Base-by-base conservation (phyloP, 805 yeast species). In the Candida berthetii region DNA sequence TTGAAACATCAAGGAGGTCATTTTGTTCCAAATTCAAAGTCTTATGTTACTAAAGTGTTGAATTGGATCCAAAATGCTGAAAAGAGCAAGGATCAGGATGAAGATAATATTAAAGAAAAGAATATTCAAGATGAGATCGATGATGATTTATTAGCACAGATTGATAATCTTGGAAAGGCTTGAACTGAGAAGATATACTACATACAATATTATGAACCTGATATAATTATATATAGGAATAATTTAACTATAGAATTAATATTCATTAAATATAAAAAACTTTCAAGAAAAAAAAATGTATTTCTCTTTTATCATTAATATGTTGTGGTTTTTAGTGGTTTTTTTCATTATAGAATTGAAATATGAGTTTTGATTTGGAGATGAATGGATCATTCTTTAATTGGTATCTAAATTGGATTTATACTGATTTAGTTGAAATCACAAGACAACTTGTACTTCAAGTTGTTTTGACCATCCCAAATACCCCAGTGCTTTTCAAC, bases 401-500 rank as follows among this genome's bases (percentile, higher is more conserved):
- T n/a, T n/a, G n/a, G n/a, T n/a, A n/a, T n/a, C n/a, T 22, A 22
- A 7, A 22, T 22, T 6, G 24, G 6, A 22, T 22, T 8, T 22
- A 6, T 22, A 22, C 8, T 22, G 5, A 32, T 32, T 34, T 22
- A 34, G 10, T 22, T 34, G 55, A 71, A 76, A 46, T 71, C 69
- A 66, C 82, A 78, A 38, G 52, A 48, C 46, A 76, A 57, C 33
- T 65, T 53, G 53, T 69, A 77, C 59, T 78, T 78, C 53, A 66
- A 58, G 34, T 58, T 53, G 55, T 69, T 57, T 50, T 70, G 64
- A 44, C 74, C 52, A 52, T 78, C 81, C 71, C 81, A 86, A 45
- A 87, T 84, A 73, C 98, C 98, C 96, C 96, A 91, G 74, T 88
- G 80, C 64, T 84, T 80, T 75, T 91, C 98, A 50, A 87, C 96